Evolutionary conservation across 2,329 filamentous ascomycete genomes (phyloP).

Genomic region (Kalmusia sp.): DNA sequence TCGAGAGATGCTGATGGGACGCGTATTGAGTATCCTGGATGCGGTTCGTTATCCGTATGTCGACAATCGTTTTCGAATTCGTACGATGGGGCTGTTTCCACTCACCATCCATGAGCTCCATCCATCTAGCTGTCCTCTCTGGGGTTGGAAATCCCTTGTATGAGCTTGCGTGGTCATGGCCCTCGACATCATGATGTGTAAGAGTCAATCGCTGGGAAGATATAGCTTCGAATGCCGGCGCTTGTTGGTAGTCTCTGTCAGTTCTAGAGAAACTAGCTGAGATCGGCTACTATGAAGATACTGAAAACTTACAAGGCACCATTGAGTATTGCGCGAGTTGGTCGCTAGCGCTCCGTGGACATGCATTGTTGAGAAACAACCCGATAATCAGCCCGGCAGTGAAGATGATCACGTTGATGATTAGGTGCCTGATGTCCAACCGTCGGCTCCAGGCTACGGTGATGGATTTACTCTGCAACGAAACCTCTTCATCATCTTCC

Average conservation of each 20-base stretch:
- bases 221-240: conserved; percentile 15
- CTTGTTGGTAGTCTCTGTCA: background rate
- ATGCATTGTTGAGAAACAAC: background rate
- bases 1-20: conserved; percentile 11
- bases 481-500: background rate
- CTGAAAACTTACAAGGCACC: conserved; percentile 8
- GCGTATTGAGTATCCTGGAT: conserved; percentile 13
- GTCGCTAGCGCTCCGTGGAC: background rate
- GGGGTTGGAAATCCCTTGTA: conserved; percentile 11
- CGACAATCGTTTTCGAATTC: too few relatives aligned
- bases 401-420: background rate
- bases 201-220: conserved; percentile 9
- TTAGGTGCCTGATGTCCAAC: background rate
- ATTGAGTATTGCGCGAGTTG: conserved; percentile 9
- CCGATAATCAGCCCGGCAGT: background rate
- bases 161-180: conserved; percentile 10
- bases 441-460: background rate
- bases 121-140: conserved; percentile 11
- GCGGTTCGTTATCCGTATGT: background rate
- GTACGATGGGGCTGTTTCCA: background rate
- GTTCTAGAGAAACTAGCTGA: background rate
- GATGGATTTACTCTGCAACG: background rate
- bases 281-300: background rate
- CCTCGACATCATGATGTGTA: conserved; percentile 12
- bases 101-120: conserved; percentile 13